phyloP scores from a whole-genome alignment of 495 filamentous ascomycete species.

The Aspergillus bertholletiae region DNA sequence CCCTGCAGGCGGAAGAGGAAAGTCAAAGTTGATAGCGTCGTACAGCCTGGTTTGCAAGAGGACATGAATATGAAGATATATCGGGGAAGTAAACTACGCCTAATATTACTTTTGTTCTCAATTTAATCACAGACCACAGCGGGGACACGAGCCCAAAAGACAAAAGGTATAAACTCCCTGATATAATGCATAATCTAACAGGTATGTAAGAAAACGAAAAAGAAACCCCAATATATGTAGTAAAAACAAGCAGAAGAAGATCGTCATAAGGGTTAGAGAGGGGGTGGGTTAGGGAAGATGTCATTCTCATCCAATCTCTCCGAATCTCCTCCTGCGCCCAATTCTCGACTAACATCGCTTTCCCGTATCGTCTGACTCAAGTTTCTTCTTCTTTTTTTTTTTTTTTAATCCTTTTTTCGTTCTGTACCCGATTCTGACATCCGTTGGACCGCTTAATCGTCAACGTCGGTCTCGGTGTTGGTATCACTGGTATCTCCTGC shows the following conservation, averaged over 20 bases:
- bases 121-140: neutral
- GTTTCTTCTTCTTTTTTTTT: conserved; percentile 1
- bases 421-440: neutral
- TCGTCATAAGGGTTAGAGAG: neutral
- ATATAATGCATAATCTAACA: conserved; percentile 8
- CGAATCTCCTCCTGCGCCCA: neutral
- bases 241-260: conserved; percentile 2
- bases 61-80: too few species aligned
- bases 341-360: neutral
- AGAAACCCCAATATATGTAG: neutral
- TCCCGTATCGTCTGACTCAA: neutral
- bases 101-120: neutral
- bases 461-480: conserved; percentile 72
- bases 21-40: too few species aligned
- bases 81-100: too few species aligned
- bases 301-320: neutral
- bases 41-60: too few species aligned
- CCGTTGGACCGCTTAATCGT: conserved; percentile 37
- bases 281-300: neutral
- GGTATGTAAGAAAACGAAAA: conserved; percentile 1
- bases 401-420: neutral
- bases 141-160: neutral
- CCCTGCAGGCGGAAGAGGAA: too few species aligned
- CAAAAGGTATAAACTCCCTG: conserved; percentile 2
- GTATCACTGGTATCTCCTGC: conserved; percentile 74